A percentile compares a stretch with the other conserved stretches of the same genome.
Evolutionary conservation across 1,284 basidiomycete species (phyloP).

Genomic region (Rhodotorula glutinis): DNA sequence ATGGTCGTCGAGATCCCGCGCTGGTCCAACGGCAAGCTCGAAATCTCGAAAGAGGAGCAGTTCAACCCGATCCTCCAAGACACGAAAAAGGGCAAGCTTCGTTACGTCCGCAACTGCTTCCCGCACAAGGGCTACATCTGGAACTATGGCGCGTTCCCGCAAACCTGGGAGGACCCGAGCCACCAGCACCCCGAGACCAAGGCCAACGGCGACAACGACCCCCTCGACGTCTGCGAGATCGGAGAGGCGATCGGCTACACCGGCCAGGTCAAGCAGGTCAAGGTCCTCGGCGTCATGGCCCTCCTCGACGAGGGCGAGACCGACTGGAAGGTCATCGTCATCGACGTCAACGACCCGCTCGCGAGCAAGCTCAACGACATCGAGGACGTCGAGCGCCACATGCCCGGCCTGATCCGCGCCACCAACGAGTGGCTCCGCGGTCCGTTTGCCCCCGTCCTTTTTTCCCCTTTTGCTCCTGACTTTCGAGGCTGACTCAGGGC

Average conservation of each 20-base stretch:
- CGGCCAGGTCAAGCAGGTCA: constrained; percentile 99
- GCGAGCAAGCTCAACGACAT: constrained; percentile 97
- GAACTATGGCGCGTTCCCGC: constrained; percentile 97
- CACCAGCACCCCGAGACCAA: constrained; percentile 92
- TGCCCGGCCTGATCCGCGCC: constrained; percentile 83
- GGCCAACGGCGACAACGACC: constrained; percentile 98
- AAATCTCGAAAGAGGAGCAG: constrained; percentile 93
- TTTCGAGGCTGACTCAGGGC: background rate
- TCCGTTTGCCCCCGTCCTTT: background rate
- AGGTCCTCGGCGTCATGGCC: constrained; percentile 99
- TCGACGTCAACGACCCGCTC: constrained; percentile 94
- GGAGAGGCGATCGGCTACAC: constrained; percentile 97
- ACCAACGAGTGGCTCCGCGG: constrained; percentile 67
- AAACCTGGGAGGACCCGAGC: constrained; percentile 98
- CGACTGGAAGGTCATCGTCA: constrained; percentile 98
- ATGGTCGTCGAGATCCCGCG: constrained; percentile 98
- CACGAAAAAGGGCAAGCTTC: constrained; percentile 90
- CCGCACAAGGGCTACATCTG: constrained; percentile 90
- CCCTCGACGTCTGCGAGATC: constrained; percentile 99
- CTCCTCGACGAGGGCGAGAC: constrained; percentile 97
- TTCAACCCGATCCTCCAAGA: constrained; percentile 99
- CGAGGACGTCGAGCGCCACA: constrained; percentile 97
- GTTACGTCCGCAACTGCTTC: constrained; percentile 99
- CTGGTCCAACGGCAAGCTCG: constrained; percentile 81
- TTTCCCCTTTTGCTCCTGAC: constrained; percentile 1